Evolutionary conservation across 352 stramenopile genomes (phyloP), one percentile per base, ranked within the genome.

Genomic region (Phytopythium aichiense): DNA sequence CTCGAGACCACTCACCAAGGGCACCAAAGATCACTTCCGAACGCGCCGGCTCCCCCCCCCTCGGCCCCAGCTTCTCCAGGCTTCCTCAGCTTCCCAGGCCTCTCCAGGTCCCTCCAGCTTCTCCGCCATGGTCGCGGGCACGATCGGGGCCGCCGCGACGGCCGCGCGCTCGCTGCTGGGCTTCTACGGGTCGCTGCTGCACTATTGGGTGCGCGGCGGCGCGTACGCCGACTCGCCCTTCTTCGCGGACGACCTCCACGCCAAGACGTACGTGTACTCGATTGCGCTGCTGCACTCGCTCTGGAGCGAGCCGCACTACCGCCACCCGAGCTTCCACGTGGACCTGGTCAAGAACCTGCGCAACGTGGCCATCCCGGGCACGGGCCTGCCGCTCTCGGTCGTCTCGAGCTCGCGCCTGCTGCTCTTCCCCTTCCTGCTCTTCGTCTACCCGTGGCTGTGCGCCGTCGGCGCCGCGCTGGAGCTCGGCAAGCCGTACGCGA

Each of bases 301-400:
- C 11, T 99, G 96, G 87, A 88, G 87, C 65, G 81, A 97, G 72
- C 96, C 95, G 48, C 96, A 99, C 79, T 99, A 99, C 77, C 92
- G 97, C 60, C 97, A 98, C 72, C 76, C 84, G 31, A 97, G 88
- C 55, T 99, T 98, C 76, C 86, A 95, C 57, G 79, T 95, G 50
- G 96, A 99, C 72, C 59, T 98, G 60, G 69, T 97, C 37, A 97
- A 98, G 70, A 99, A 99, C 76, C 79, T 99, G 65, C 86, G 94
- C 61, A 99, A 99, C 72, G 96, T 99, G 30, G 97, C 97, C 25
- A 97, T 99, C 69, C 97, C 97, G 12, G 96, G 97, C 64, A 99
- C 95, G 55, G 96, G 96, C 51, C 71, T 99, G 16, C 92, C 96
- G 43, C 79, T 99, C 28, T 97, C 88, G 64, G 67, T 92, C 55